Evolutionary conservation across 2,329 filamentous ascomycete genomes (phyloP), one percentile per base, ranked within the genome.

Genomic region (Paraphoma chrysanthemicola): DNA sequence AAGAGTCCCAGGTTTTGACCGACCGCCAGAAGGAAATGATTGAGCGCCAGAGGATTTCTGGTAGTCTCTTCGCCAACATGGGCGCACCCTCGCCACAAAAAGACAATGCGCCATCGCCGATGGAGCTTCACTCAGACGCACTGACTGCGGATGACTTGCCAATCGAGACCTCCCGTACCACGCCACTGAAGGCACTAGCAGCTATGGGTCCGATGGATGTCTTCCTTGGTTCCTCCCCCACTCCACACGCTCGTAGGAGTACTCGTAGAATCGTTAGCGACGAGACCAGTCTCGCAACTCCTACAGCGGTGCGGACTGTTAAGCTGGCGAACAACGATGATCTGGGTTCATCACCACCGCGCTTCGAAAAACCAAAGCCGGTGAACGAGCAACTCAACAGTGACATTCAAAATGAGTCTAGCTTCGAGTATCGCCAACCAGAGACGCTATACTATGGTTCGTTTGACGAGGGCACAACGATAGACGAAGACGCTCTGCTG

Each of bases 1-100:
- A 83, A 2, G 88, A 91, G 53, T 92, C 90, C 0, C 92, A 95
- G 65, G 77, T 88, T 16, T 79, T 96, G 47, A 96, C 92, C 0
- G 90, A 93, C 36, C 85, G 87, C 43, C 92, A 96, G 72, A 89
- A 84, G 67, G 92, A 96, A 67, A 87, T 94, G 42, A 85, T 88
- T 44, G 87, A 91, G 65, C 84, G 89, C 48, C 92, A 96, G 71
- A 83, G 83, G 44, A 76, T 77, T 8, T 87, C 90, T 23, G 84
- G 86, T 5, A 82, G 82, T 0, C 80, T 94, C 59, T 94, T 93
- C 64, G 83, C 89, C 1, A 86, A 89, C 17, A 81, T 93, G 46
- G 62, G 66, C 10, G 68, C 69, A 12, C 60, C 48, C 14, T 68
- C 70, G 14, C 57, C 50, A 33, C 57, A 53, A 17, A 54, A 44